Evolutionary conservation across 352 stramenopile species (phyloP).

Genomic region (Blastocystis sp.): DNA sequence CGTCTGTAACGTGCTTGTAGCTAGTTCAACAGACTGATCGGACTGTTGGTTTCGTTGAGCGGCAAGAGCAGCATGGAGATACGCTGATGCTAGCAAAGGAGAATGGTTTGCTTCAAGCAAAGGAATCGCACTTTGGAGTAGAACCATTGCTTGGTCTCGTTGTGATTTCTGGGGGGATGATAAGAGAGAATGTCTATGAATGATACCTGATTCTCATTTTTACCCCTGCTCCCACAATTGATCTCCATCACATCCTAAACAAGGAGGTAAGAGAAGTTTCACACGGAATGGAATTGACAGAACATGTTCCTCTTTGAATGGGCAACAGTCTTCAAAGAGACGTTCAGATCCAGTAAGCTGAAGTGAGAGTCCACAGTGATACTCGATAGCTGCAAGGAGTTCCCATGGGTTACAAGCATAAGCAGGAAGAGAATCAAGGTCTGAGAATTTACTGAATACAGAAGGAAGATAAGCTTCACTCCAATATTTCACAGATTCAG

Average conservation of each 20-base stretch:
- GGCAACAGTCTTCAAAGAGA: neutral
- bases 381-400: slow-evolving; percentile 14
- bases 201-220: neutral
- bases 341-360: neutral
- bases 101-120: neutral
- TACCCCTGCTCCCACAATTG: neutral
- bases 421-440: neutral
- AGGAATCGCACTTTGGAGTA: neutral
- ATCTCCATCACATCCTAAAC: neutral
- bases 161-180: neutral
- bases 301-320: slow-evolving; percentile 24
- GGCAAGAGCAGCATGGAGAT: neutral
- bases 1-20: neutral
- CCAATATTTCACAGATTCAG: neutral
- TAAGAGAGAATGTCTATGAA: neutral
- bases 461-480: slow-evolving; percentile 17
- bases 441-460: slow-evolving; percentile 44
- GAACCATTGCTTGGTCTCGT: neutral
- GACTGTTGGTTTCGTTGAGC: neutral
- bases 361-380: slow-evolving; percentile 30
- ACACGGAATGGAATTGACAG: neutral
- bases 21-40: neutral
- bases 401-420: slow-evolving; percentile 56
- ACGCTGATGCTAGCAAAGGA: neutral
- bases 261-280: slow-evolving; percentile 35